phyloP scores from a whole-genome alignment of 805 yeast species.

The Candida pseudofarinosa region DNA sequence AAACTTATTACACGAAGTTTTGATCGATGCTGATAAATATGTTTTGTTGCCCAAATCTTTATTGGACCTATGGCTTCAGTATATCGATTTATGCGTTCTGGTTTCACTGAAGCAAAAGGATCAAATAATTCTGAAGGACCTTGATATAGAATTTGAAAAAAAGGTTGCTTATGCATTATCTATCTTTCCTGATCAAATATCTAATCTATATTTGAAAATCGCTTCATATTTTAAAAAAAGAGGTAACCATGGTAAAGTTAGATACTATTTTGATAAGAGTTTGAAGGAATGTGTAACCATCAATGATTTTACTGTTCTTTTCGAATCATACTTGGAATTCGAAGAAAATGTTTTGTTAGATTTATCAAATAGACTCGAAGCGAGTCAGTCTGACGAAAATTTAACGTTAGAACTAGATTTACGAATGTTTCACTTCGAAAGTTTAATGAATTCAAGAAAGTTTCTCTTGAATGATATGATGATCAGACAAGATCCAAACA shows the following conservation, averaged over 20 bases:
- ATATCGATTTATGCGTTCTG: slow-evolving; percentile 27
- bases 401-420: slow-evolving; percentile 31
- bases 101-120: slow-evolving; percentile 6
- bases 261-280: slow-evolving; percentile 44
- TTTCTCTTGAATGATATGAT: slow-evolving; percentile 63
- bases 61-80: slow-evolving; percentile 45
- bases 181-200: slow-evolving; percentile 57
- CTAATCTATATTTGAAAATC: slow-evolving; percentile 43
- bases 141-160: slow-evolving; percentile 20
- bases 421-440: slow-evolving; percentile 47
- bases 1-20: slow-evolving; percentile 27
- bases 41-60: slow-evolving; percentile 35
- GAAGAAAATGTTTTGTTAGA: slow-evolving; percentile 46
- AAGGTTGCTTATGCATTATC: slow-evolving; percentile 13
- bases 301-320: slow-evolving; percentile 59
- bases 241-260: slow-evolving; percentile 20
- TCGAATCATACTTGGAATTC: slow-evolving; percentile 58
- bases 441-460: slow-evolving; percentile 52
- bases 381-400: slow-evolving; percentile 11
- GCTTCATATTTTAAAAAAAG: slow-evolving; percentile 47
- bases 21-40: slow-evolving; percentile 26
- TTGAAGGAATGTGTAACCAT: slow-evolving; percentile 46
- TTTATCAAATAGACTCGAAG: slow-evolving; percentile 13
- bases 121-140: background rate
- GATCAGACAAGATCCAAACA: slow-evolving; percentile 57